Conservation (phyloP, 768 basidiomycete genomes). For the Amanita rimosa region DNA sequence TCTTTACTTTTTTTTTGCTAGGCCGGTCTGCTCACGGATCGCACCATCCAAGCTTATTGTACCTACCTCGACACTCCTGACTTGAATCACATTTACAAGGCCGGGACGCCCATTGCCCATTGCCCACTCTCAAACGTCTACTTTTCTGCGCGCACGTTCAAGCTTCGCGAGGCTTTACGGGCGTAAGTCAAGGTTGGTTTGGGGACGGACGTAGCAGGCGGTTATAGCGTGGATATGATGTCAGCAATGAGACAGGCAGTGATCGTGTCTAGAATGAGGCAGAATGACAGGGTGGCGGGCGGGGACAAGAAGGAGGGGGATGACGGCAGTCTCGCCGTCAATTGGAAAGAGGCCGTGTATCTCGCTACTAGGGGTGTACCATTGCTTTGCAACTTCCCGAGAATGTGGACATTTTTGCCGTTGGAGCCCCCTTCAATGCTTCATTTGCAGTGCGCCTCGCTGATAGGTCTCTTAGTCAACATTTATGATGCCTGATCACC, state of each 20-base stretch:
- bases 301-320: conserved; percentile 8
- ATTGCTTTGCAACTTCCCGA: conserved; percentile 47
- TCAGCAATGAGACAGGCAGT: conserved; percentile 74
- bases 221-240: conserved; percentile 74
- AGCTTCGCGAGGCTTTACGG: conserved; percentile 58
- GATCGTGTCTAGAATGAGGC: conserved; percentile 53
- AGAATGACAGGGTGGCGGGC: conserved; percentile 30
- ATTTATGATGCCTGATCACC: conserved; percentile 27
- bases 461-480: conserved; percentile 22
- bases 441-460: too few relatives aligned
- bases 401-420: conserved; percentile 38
- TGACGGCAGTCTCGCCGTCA: conserved; percentile 49
- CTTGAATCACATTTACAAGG: conserved; percentile 36
- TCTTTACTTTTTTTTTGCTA: too few relatives aligned
- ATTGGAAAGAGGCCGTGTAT: conserved; percentile 76
- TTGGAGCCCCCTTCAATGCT: conserved; percentile 63
- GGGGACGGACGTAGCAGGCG: conserved; percentile 81
- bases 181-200: conserved; percentile 61
- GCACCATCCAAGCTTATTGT: conserved; percentile 81
- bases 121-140: conserved; percentile 88
- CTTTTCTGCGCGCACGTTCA: conserved; percentile 66
- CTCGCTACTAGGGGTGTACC: conserved; percentile 73
- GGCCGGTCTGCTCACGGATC: conserved; percentile 48
- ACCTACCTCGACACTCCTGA: conserved; percentile 56
- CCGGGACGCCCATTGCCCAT: conserved; percentile 62